phyloP scores from a whole-genome alignment of 2,329 filamentous ascomycete genomes.

The Alternaria sp. region DNA sequence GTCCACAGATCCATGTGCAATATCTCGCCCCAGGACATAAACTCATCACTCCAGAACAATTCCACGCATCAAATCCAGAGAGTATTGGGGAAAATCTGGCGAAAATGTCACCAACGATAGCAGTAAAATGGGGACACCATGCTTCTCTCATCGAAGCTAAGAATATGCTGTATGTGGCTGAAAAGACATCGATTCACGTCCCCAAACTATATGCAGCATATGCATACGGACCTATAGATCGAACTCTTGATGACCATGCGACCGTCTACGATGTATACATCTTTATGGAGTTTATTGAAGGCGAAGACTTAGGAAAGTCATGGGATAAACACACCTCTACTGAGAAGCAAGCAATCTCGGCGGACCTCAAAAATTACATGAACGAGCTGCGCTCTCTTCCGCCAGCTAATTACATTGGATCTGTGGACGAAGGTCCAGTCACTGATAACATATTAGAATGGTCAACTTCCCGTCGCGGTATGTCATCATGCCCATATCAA shows the following conservation, averaged over 20 bases:
- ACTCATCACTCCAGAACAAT: conserved; percentile 23
- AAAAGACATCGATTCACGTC: conserved; percentile 24
- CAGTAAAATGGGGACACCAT: conserved; percentile 24
- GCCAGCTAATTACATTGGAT: conserved; percentile 21
- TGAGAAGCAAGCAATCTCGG: conserved; percentile 23
- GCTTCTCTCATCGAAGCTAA: conserved; percentile 28
- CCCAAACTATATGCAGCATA: conserved; percentile 25
- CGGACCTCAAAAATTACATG: conserved; percentile 22
- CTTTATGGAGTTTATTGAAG: conserved; percentile 26
- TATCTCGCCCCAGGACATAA: conserved; percentile 21
- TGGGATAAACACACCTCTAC: conserved; percentile 15
- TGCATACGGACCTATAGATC: conserved; percentile 21
- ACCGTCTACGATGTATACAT: conserved; percentile 24
- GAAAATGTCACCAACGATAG: conserved; percentile 17
- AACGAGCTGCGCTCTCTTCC: conserved; percentile 24
- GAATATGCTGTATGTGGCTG: conserved; percentile 21
- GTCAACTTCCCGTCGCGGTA: conserved; percentile 22
- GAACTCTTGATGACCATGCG: conserved; percentile 14
- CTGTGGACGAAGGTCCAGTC: conserved; percentile 21
- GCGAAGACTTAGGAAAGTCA: conserved; percentile 17
- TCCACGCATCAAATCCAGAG: conserved; percentile 16
- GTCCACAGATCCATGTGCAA: conserved; percentile 20
- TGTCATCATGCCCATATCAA: neutral
- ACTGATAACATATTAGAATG: conserved; percentile 31
- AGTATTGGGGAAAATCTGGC: neutral